phyloP scores from a whole-genome alignment of 1,284 basidiomycete genomes.

The Cryptococcus sp. region DNA sequence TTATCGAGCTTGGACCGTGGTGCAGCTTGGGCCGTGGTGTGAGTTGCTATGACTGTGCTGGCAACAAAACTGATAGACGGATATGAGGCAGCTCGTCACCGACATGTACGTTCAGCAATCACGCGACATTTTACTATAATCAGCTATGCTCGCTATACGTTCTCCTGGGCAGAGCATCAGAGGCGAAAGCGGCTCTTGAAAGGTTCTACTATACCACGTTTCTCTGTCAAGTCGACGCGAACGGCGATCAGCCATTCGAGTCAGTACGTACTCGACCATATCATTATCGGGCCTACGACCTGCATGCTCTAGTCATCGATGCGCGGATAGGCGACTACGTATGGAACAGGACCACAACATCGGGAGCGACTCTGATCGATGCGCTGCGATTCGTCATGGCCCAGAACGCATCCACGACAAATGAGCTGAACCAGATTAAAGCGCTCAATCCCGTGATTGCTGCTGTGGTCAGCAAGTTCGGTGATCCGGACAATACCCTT shows the following conservation, averaged over 20 bases:
- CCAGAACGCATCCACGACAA: conserved; percentile 1
- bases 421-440: conserved; percentile 7
- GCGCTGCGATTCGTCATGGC: conserved; percentile 35
- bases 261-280: conserved; percentile 38
- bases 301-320: conserved; percentile 32
- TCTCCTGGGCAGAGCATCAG: conserved; percentile 26
- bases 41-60: no score
- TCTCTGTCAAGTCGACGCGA: conserved; percentile 29
- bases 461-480: conserved; percentile 34
- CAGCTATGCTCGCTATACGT: conserved; percentile 37
- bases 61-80: no score
- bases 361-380: conserved; percentile 29
- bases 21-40: no score
- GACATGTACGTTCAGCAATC: conserved; percentile 26
- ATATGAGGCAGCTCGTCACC: not conserved
- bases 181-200: conserved; percentile 20
- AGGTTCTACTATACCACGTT: conserved; percentile 33
- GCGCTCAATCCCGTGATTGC: conserved; percentile 27
- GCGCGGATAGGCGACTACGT: conserved; percentile 15
- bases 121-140: conserved; percentile 40
- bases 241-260: conserved; percentile 42
- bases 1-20: no score
- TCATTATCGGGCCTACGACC: conserved; percentile 46
- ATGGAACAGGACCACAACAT: conserved; percentile 23
- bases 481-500: conserved; percentile 37